A percentile compares a stretch with the other conserved stretches of the same genome.
Evolutionary conservation across 202 grass and related monocot genomes (phyloP).

Genomic region (Alloteropsis angusta): DNA sequence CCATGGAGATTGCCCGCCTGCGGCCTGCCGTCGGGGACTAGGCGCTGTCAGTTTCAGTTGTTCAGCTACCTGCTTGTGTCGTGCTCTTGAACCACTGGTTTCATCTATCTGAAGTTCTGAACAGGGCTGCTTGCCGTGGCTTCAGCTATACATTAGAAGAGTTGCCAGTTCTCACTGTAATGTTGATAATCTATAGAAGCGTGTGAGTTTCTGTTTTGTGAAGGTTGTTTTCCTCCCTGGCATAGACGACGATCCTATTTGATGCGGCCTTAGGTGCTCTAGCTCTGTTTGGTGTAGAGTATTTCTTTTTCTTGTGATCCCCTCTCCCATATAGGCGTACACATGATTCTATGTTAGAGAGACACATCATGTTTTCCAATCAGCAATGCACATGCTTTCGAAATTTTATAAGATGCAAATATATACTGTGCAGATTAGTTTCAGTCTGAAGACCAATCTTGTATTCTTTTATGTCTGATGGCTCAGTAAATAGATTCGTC

Average conservation of each 20-base stretch:
- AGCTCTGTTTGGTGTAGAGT: not conserved
- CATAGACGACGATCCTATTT: constrained; percentile 6
- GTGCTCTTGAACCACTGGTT: not conserved
- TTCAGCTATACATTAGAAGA: constrained; percentile 15
- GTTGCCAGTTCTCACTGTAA: not conserved
- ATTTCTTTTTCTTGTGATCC: not conserved
- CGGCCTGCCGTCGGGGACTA: not conserved
- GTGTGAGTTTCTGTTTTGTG: not conserved
- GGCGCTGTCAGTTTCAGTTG: not conserved
- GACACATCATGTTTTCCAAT: not conserved
- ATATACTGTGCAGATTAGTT: not conserved
- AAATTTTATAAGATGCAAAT: not conserved
- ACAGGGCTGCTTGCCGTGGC: constrained; percentile 13
- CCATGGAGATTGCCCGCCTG: not conserved
- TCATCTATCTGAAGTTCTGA: constrained; percentile 23
- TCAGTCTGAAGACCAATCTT: not conserved
- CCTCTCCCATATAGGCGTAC: not conserved
- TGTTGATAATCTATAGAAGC: not conserved
- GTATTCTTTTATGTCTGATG: not conserved
- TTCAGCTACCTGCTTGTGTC: constrained; percentile 1
- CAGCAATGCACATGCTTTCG: not conserved
- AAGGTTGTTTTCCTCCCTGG: not conserved
- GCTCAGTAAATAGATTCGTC: not conserved
- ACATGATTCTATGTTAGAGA: not conserved
- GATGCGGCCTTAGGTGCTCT: not conserved